Conservation (phyloP, 2,329 filamentous ascomycete genomes). For the Gaeumannomyces tritici region DNA sequence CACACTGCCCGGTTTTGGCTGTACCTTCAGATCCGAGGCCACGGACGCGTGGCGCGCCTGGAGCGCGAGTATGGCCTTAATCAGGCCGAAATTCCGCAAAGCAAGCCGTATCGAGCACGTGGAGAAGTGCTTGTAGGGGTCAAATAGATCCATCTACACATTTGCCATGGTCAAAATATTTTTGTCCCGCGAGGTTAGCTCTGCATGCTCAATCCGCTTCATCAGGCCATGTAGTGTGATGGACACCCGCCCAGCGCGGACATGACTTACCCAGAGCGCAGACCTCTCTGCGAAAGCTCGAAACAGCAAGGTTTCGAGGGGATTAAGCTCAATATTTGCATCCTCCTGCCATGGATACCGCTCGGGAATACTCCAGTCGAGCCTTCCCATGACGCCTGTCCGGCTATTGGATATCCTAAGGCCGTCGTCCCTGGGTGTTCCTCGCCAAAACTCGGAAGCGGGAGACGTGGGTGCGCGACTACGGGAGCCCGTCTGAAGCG, state of each 20-base stretch:
- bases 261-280: slow-evolving; percentile 7
- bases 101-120: slow-evolving; percentile 6
- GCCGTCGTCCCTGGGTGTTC: slow-evolving; percentile 10
- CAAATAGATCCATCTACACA: slow-evolving; percentile 9
- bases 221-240: background rate
- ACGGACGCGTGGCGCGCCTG: slow-evolving; percentile 2
- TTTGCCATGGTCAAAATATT: background rate
- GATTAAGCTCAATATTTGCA: slow-evolving; percentile 12
- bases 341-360: slow-evolving; percentile 2
- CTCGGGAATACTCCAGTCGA: slow-evolving; percentile 1
- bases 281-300: slow-evolving; percentile 18
- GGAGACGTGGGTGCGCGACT: background rate
- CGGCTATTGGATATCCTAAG: slow-evolving; percentile 3
- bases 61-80: slow-evolving; percentile 12
- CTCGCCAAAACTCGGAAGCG: slow-evolving; percentile 9
- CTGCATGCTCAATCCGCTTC: background rate
- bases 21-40: background rate
- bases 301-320: slow-evolving; percentile 17
- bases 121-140: slow-evolving; percentile 1
- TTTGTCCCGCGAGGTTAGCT: background rate
- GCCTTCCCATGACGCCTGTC: background rate
- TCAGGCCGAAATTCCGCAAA: slow-evolving; percentile 8
- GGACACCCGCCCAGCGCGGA: too few relatives aligned
- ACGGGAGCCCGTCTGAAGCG: background rate
- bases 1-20: background rate